A percentile compares a stretch with the other conserved stretches of the same genome.
Evolutionary conservation across 306 rosid species (phyloP).

Genomic region (Corylus avellana): DNA sequence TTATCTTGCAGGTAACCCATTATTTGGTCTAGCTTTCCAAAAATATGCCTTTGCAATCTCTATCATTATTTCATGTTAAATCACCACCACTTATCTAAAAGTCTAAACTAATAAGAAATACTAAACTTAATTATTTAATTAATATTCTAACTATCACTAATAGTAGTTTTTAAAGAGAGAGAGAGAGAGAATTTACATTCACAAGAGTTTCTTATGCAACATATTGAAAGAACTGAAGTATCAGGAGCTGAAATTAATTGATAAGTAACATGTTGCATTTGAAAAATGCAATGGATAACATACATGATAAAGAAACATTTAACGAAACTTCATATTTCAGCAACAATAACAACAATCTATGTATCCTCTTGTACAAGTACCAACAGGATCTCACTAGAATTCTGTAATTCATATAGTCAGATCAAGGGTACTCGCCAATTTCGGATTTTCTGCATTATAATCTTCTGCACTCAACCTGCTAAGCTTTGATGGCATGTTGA

Average conservation of each 20-base stretch:
- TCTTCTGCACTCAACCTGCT: background rate
- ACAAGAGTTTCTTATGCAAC: background rate
- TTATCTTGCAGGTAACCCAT: too few relatives aligned
- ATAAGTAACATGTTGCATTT: background rate
- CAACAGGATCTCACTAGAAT: constrained; percentile 17
- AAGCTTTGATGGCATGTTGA: constrained; percentile 9
- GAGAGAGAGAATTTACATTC: background rate
- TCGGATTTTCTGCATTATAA: background rate
- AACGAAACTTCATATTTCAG: background rate
- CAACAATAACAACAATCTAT: background rate
- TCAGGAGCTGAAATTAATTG: background rate
- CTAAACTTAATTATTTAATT: too few relatives aligned
- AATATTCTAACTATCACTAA: too few relatives aligned
- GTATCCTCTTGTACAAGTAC: constrained; percentile 7
- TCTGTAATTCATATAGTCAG: constrained; percentile 11
- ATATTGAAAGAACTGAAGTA: background rate
- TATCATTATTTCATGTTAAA: too few relatives aligned
- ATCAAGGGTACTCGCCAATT: constrained; percentile 16
- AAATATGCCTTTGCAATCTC: too few relatives aligned
- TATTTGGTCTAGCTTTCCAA: too few relatives aligned
- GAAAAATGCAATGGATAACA: background rate
- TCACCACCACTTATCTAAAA: too few relatives aligned
- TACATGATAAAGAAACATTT: background rate
- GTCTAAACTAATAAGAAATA: too few relatives aligned
- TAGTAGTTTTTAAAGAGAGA: background rate